Conservation (phyloP, 805 yeast genomes). For the Diddensiella caesifluorescens region DNA sequence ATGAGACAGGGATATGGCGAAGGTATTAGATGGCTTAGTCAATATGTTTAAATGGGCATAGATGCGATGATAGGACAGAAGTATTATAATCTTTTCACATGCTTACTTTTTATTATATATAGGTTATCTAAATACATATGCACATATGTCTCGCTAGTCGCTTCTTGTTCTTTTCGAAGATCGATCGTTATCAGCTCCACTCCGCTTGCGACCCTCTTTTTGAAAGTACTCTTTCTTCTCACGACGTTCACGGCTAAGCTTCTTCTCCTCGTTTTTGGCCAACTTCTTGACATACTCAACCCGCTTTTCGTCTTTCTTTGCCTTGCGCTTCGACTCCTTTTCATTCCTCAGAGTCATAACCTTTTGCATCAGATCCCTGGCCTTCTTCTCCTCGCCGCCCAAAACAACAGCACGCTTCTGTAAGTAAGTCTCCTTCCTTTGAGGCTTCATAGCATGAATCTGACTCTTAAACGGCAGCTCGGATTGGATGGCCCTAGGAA, state of each 20-base stretch:
- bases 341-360: slow-evolving; percentile 79
- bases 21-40: slow-evolving; percentile 97
- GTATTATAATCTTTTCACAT: slow-evolving; percentile 1
- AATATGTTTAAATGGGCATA: slow-evolving; percentile 58
- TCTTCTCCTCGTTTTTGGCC: slow-evolving; percentile 67
- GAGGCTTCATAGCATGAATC: slow-evolving; percentile 82
- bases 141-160: background rate
- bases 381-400: slow-evolving; percentile 89
- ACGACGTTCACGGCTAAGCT: slow-evolving; percentile 70
- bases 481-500: slow-evolving; percentile 72
- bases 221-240: slow-evolving; percentile 84
- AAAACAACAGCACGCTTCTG: slow-evolving; percentile 90
- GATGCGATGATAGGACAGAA: background rate
- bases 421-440: slow-evolving; percentile 67
- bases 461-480: slow-evolving; percentile 90
- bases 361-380: slow-evolving; percentile 81
- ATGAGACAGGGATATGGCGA: slow-evolving; percentile 99
- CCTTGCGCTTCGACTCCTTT: slow-evolving; percentile 70
- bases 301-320: slow-evolving; percentile 70
- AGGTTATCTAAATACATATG: background rate
- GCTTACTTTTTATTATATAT: slow-evolving; percentile 1
- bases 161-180: slow-evolving; percentile 11
- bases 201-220: slow-evolving; percentile 33
- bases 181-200: slow-evolving; percentile 4
- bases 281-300: slow-evolving; percentile 67